Conservation (phyloP, 2,329 filamentous ascomycete species). For the Malbranchea zuffiana region DNA sequence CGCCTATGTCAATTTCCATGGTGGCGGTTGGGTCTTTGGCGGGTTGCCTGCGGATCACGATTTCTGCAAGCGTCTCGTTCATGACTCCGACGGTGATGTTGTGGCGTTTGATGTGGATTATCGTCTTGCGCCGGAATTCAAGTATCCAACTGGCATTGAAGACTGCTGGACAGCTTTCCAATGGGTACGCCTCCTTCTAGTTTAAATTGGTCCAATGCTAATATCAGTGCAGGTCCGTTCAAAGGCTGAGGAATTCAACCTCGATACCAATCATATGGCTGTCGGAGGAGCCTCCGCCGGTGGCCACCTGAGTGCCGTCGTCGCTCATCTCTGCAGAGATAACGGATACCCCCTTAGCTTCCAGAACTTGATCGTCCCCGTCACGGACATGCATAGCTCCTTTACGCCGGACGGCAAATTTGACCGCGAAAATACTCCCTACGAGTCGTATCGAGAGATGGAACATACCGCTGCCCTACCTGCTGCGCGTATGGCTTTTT, state of each 20-base stretch:
- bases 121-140: conserved; percentile 31
- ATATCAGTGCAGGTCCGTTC: conserved; percentile 21
- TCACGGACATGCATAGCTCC: conserved; percentile 26
- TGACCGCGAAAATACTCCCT: conserved; percentile 27
- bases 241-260: conserved; percentile 26
- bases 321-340: conserved; percentile 31
- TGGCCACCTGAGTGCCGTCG: conserved; percentile 31
- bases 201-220: conserved; percentile 15
- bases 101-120: conserved; percentile 39
- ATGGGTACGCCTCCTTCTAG: conserved; percentile 22
- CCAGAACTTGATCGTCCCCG: conserved; percentile 30
- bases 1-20: conserved; percentile 35
- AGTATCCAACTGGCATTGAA: conserved; percentile 29
- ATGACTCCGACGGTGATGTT: conserved; percentile 27
- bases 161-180: conserved; percentile 33
- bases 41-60: conserved; percentile 30
- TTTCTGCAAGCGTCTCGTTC: conserved; percentile 32
- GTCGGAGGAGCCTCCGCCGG: conserved; percentile 34
- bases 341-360: conserved; percentile 26
- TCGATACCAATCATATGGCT: conserved; percentile 26
- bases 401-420: conserved; percentile 29
- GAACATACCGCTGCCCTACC: conserved; percentile 28
- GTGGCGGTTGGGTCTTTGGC: conserved; percentile 37
- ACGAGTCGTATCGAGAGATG: conserved; percentile 32
- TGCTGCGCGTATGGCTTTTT: conserved; percentile 30